Evolutionary conservation across 2,329 filamentous ascomycete species (phyloP).

Genomic region (Trichoderma sp.): DNA sequence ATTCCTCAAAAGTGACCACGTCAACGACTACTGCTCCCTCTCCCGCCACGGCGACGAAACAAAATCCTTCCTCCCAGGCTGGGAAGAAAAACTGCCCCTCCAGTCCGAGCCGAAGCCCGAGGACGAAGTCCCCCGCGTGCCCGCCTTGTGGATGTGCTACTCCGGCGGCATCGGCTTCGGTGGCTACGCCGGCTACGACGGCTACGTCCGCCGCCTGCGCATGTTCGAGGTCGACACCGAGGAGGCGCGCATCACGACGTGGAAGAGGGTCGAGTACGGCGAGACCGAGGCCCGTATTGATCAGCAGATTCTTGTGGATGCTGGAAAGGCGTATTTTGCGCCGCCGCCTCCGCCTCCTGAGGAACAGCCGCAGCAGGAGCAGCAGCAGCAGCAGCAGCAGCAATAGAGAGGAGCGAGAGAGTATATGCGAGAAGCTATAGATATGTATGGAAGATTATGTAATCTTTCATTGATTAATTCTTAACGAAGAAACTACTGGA

Average conservation of each 20-base stretch:
- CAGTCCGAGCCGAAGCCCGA: slow-evolving; percentile 41
- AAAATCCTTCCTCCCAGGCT: slow-evolving; percentile 27
- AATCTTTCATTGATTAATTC: neutral
- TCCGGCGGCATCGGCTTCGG: slow-evolving; percentile 90
- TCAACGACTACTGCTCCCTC: slow-evolving; percentile 93
- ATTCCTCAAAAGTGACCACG: slow-evolving; percentile 72
- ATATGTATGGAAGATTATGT: neutral
- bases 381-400: neutral
- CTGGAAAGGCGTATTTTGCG: slow-evolving; percentile 46
- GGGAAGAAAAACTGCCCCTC: slow-evolving; percentile 30
- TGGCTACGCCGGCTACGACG: slow-evolving; percentile 89
- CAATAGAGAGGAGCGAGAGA: neutral
- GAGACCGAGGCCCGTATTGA: slow-evolving; percentile 59
- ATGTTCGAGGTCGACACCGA: slow-evolving; percentile 95
- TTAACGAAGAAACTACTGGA: neutral
- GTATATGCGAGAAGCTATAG: neutral
- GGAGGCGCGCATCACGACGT: slow-evolving; percentile 83
- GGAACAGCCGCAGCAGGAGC: slow-evolving; percentile 1
- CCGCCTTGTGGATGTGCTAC: slow-evolving; percentile 96
- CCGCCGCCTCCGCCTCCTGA: slow-evolving; percentile 9
- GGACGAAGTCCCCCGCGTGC: slow-evolving; percentile 46
- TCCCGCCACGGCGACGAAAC: slow-evolving; percentile 46
- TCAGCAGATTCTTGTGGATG: slow-evolving; percentile 68
- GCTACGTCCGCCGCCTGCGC: slow-evolving; percentile 80
- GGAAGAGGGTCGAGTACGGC: slow-evolving; percentile 81